Evolutionary conservation across 2,329 filamentous ascomycete species (phyloP), one percentile per base, ranked within the genome.

Genomic region (Phialophora expanda): DNA sequence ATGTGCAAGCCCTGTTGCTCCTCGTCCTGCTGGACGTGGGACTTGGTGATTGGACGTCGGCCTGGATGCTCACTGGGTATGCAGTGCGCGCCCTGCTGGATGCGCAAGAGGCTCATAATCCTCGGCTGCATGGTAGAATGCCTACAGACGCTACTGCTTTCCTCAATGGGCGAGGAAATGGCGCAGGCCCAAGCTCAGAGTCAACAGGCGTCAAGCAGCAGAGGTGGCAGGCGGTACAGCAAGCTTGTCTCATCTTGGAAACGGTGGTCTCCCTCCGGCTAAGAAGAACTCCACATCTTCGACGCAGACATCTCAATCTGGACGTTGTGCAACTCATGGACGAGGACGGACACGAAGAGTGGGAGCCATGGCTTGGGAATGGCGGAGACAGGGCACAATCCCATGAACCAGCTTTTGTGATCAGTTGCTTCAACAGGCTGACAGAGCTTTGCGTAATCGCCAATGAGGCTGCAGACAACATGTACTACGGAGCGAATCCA

Each of bases 331-430:
- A 83, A 9, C 75, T 78, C 2, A 78, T 90, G 2, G 81, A 86
- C 28, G 88, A 90, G 74, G 87, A 90, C 70, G 88, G 88, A 1
- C 78, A 89, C 22, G 90, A 92, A 72, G 89, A 92, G 77, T 92
- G 89, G 89, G 87, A 90, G 69, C 86, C 88, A 1, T 92, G 90
- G 90, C 81, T 82, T 20, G 28, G 11, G n/a, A 26, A 85, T 87
- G 28, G 46, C 57, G 46, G 50, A 30, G 81, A 81, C 66, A 71
- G 80, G 64, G 67, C 68, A 74, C 63, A 70, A 73, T 26, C 63
- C 68, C 56, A 72, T 74, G 76, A 78, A 11, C 79, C 78, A 3
- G 76, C 82, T 12, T 78, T 82, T 53, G 77, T 80, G 4, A 73
- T 84, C 24, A 86, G 84, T 71, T 84, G 81, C 5, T 85, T 86